These are phyloP conservation scores for Coemansia sp. DNA, from an alignment of 192 early-diverging fungal genomes.

Conservation along the genomic window DNA sequence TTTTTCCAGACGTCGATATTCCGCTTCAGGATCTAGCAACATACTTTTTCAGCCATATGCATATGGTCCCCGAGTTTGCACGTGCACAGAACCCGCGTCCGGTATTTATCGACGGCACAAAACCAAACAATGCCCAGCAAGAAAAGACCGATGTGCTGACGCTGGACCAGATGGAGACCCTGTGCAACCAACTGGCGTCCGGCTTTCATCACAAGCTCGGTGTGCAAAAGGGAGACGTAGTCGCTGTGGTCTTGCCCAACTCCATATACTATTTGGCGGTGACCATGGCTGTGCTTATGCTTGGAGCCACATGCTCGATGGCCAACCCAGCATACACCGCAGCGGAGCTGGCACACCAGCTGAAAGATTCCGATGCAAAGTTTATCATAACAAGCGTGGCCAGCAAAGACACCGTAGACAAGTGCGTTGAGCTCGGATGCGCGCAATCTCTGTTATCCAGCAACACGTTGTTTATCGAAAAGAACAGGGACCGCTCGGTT, in stretches of 20 bases:
- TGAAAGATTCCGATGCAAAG: constrained; percentile 67
- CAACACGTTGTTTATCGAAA: not conserved
- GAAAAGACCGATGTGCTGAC: constrained; percentile 7
- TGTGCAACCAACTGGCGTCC: constrained; percentile 15
- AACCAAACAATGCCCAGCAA: not conserved
- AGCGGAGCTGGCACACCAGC: constrained; percentile 74
- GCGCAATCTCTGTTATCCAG: not conserved
- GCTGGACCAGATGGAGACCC: constrained; percentile 18
- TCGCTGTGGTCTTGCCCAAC: constrained; percentile 74
- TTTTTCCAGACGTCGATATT: not conserved
- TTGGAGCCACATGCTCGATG: constrained; percentile 67
- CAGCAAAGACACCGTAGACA: not conserved
- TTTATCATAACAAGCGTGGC: constrained; percentile 59
- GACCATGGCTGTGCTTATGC: constrained; percentile 60
- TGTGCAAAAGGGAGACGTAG: constrained; percentile 67
- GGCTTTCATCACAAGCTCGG: constrained; percentile 50
- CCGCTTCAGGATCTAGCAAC: not conserved
- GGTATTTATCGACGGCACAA: constrained; percentile 22
- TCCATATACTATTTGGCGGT: constrained; percentile 63
- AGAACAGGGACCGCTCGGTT: not conserved
- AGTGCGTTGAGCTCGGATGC: not conserved
- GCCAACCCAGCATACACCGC: constrained; percentile 79
- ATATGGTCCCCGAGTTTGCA: not conserved
- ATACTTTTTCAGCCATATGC: not conserved
- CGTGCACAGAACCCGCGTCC: constrained; percentile 7